These are phyloP conservation scores for Thraustotheca clavata DNA, from an alignment of 352 stramenopile genomes.

Conservation along the genomic window DNA sequence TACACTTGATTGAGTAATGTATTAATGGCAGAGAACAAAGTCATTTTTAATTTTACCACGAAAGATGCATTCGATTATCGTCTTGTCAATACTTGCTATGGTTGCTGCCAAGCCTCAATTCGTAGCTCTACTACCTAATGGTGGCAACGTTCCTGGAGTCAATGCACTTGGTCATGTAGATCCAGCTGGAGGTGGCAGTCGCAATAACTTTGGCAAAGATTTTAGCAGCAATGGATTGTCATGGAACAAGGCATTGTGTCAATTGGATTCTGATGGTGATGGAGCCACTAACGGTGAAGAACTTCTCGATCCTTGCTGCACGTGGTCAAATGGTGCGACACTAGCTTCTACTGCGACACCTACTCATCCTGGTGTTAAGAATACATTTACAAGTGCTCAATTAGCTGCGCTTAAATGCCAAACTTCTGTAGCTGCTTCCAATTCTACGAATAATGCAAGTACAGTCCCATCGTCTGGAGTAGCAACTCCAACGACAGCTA, in stretches of 20 bases:
- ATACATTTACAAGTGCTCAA: constrained; percentile 7
- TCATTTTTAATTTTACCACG: neutral
- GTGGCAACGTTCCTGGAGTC: constrained; percentile 34
- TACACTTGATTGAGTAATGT: neutral
- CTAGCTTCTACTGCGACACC: neutral
- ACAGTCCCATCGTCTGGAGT: neutral
- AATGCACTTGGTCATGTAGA: constrained; percentile 42
- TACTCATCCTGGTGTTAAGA: constrained; percentile 3
- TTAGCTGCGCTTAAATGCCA: constrained; percentile 5
- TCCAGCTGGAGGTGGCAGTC: constrained; percentile 32
- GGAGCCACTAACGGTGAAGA: constrained; percentile 79
- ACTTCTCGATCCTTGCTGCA: constrained; percentile 74
- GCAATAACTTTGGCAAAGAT: constrained; percentile 52
- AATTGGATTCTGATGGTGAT: constrained; percentile 61
- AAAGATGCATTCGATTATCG: neutral
- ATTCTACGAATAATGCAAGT: neutral
- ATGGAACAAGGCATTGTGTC: constrained; percentile 53
- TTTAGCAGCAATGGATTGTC: constrained; percentile 32
- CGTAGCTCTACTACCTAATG: constrained; percentile 55
- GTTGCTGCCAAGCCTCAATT: constrained; percentile 24
- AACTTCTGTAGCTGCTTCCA: neutral
- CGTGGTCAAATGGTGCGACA: constrained; percentile 35
- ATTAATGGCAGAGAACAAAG: neutral
- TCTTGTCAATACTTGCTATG: neutral
- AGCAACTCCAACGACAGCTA: neutral